Percentiles rank a stretch among this genome's conserved stretches.
phyloP scores from a whole-genome alignment of 2,329 filamentous ascomycete species.

The Botryotinia narcissicola region DNA sequence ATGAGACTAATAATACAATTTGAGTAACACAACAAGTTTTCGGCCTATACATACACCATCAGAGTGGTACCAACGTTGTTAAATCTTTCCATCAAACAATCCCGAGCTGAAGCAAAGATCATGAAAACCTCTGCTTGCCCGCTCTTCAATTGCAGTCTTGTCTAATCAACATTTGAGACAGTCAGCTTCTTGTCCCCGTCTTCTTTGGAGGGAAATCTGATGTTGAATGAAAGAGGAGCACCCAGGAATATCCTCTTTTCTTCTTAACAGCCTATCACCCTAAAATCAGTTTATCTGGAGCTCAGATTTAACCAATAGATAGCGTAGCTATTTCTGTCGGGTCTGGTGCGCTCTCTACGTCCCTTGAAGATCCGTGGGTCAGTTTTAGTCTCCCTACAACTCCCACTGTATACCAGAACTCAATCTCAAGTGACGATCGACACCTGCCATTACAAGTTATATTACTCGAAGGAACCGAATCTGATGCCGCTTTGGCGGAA shows the following conservation, averaged over 20 bases:
- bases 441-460: neutral
- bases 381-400: neutral
- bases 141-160: neutral
- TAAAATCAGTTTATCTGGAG: slow-evolving; percentile 37
- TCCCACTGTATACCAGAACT: neutral
- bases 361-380: slow-evolving; percentile 44
- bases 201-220: neutral
- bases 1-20: neutral
- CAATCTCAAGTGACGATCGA: neutral
- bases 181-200: neutral
- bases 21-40: neutral
- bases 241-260: neutral
- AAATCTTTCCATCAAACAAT: neutral
- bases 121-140: neutral
- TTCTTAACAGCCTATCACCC: neutral
- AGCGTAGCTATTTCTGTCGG: slow-evolving; percentile 43
- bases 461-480: neutral
- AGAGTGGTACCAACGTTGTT: neutral
- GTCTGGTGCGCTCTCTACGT: slow-evolving; percentile 42
- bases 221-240: neutral
- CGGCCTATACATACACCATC: neutral
- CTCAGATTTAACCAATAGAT: slow-evolving; percentile 42
- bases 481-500: neutral
- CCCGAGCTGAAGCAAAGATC: neutral
- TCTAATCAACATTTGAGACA: neutral